Evolutionary conservation across 2,329 filamentous ascomycete genomes (phyloP), one percentile per base, ranked within the genome.

Genomic region (Exserohilum turcica): DNA sequence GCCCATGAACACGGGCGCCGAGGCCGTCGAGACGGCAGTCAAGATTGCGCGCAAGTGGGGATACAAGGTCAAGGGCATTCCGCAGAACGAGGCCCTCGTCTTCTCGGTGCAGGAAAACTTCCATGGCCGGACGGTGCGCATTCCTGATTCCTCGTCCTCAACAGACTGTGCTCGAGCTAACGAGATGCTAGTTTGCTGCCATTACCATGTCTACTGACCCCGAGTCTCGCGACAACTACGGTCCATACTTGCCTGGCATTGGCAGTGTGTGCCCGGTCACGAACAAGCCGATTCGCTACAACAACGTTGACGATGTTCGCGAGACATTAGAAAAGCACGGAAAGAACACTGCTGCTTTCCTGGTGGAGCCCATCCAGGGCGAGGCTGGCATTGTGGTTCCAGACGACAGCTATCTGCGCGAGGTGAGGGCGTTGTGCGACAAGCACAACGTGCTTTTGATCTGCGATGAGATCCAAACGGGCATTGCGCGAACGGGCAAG

Each of bases 41-140:
- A 97, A 97, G 83, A 87, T 97, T 77, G 93, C 93, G 54, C 84
- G 93, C 63, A 97, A 97, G 78, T 97, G 93, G 93, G 92, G 92
- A 5, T 97, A 97, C 83, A 97, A 96, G 79, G 86, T 90, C 73
- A 97, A 97, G 83, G 87, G 88, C 18, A 93, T 97, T 58, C 87
- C 91, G 5, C 81, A 90, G 74, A 87, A 89, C 72, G 86, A 94
- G 80, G 93, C 93, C 7, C 76, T 94, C 60, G 84, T 97, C 32
- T 89, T 97, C 73, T 88, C 87, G 63, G 92, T 89, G 32, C 80
- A 87, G 47, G 91, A 96, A 78, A 97, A 97, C 81, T 99, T 97
- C 79, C 93, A 99, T 78, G 93, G 93, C 64, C 85, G 93, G 67
- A 97, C 94, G 51, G 91, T 94, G 82, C 77, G 88, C 79, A 40